Conservation (phyloP, 2,329 filamentous ascomycete species). For the Plenodomus tracheiphilus region DNA sequence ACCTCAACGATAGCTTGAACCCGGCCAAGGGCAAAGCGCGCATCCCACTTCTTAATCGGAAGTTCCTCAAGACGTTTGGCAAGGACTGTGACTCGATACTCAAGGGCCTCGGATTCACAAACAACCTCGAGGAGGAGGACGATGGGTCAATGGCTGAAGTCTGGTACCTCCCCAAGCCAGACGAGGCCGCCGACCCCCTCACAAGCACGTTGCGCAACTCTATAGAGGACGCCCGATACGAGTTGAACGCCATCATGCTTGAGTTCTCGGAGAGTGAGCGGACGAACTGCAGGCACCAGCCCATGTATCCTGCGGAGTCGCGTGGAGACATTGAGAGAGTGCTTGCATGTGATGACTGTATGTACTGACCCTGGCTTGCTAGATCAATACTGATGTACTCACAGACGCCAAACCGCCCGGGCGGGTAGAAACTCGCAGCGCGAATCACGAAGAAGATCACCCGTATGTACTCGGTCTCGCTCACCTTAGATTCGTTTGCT, state of each 20-base stretch:
- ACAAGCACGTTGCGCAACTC: constrained; percentile 26
- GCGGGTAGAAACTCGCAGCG: constrained; percentile 28
- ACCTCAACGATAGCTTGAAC: constrained; percentile 62
- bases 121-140: constrained; percentile 34
- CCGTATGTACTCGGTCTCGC: constrained; percentile 25
- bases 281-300: constrained; percentile 29
- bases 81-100: constrained; percentile 63
- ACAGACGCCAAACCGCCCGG: constrained; percentile 31
- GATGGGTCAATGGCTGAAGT: constrained; percentile 33
- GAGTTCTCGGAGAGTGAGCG: constrained; percentile 40
- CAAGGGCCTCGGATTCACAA: constrained; percentile 60
- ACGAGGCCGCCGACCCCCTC: constrained; percentile 21
- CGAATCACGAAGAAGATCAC: constrained; percentile 42
- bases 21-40: constrained; percentile 54
- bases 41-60: constrained; percentile 65
- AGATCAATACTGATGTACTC: constrained; percentile 11
- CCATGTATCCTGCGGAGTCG: constrained; percentile 41
- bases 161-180: constrained; percentile 41
- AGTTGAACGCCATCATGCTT: constrained; percentile 59
- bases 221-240: constrained; percentile 63
- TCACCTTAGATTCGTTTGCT: not conserved
- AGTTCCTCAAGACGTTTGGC: constrained; percentile 66
- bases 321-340: constrained; percentile 44
- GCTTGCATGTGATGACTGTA: constrained; percentile 45
- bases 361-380: not conserved